Percentiles rank a stretch among this genome's conserved stretches.
Evolutionary conservation across 768 basidiomycete species (phyloP).

Genomic region (Baorangia bicolor): DNA sequence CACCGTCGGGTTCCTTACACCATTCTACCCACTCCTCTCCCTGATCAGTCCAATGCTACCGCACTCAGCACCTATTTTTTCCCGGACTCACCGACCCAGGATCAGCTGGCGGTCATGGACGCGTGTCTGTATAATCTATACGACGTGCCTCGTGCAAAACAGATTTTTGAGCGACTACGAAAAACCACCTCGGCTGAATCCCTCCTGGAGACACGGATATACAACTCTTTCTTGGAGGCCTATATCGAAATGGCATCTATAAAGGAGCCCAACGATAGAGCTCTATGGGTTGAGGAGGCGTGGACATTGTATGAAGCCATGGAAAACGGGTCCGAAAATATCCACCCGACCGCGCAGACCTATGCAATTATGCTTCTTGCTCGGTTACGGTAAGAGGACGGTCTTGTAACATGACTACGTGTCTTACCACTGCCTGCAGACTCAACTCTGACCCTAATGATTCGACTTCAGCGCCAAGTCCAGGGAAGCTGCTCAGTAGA

Average conservation of each 20-base stretch:
- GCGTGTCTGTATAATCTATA: conserved; percentile 76
- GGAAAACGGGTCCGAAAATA: conserved; percentile 46
- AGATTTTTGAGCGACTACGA: conserved; percentile 67
- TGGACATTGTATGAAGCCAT: conserved; percentile 60
- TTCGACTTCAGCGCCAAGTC: conserved; percentile 11
- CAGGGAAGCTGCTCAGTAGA: conserved; percentile 40
- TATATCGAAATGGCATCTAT: conserved; percentile 57
- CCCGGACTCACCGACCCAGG: conserved; percentile 62
- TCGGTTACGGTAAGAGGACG: conserved; percentile 47
- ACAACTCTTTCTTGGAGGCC: conserved; percentile 67
- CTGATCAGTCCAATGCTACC: conserved; percentile 41
- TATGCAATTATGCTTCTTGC: conserved; percentile 70
- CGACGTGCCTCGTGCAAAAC: conserved; percentile 74
- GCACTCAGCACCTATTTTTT: conserved; percentile 51
- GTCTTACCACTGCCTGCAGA: conserved; percentile 29
- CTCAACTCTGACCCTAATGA: conserved; percentile 37
- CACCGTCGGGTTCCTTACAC: conserved; percentile 48
- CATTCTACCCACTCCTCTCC: conserved; percentile 66
- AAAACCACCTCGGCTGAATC: conserved; percentile 40
- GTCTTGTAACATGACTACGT: not conserved
- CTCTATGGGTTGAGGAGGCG: conserved; percentile 61
- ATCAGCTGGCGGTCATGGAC: conserved; percentile 75
- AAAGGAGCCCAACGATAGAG: conserved; percentile 43
- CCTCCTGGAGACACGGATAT: conserved; percentile 47
- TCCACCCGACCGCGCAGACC: conserved; percentile 53